Conservation (phyloP, 495 filamentous ascomycete genomes). For the Aspergillus incahuasiensis region DNA sequence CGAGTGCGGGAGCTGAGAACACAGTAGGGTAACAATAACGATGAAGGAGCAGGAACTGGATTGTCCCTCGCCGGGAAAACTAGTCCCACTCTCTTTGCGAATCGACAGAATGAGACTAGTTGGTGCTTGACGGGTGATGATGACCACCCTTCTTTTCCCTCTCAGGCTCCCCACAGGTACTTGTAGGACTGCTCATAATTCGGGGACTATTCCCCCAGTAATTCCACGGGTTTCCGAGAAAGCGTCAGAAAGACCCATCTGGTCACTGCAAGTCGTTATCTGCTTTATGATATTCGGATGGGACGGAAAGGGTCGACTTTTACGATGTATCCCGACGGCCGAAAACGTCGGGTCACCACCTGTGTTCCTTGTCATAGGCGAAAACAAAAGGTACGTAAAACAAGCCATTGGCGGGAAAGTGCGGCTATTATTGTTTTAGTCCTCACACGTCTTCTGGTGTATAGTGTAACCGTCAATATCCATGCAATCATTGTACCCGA, state of each 20-base stretch:
- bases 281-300: background rate
- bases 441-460: background rate
- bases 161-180: background rate
- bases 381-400: background rate
- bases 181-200: background rate
- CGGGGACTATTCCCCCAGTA: too few species aligned
- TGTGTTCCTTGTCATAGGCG: background rate
- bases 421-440: background rate
- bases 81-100: too few species aligned
- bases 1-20: too few species aligned
- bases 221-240: background rate
- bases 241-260: too few species aligned
- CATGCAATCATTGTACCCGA: conserved; percentile 1
- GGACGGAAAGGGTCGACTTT: background rate
- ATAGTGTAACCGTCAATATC: conserved; percentile 4
- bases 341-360: background rate
- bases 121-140: too few species aligned
- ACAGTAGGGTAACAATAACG: too few species aligned
- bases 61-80: too few species aligned
- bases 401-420: background rate
- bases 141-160: background rate
- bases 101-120: too few species aligned
- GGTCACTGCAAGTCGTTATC: background rate
- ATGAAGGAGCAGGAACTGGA: too few species aligned
- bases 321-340: background rate